Percentiles rank a stretch among this genome's conserved stretches.
These are phyloP conservation scores for Leccinum incarnatum DNA, from an alignment of 768 basidiomycete genomes.

Conservation along the genomic window DNA sequence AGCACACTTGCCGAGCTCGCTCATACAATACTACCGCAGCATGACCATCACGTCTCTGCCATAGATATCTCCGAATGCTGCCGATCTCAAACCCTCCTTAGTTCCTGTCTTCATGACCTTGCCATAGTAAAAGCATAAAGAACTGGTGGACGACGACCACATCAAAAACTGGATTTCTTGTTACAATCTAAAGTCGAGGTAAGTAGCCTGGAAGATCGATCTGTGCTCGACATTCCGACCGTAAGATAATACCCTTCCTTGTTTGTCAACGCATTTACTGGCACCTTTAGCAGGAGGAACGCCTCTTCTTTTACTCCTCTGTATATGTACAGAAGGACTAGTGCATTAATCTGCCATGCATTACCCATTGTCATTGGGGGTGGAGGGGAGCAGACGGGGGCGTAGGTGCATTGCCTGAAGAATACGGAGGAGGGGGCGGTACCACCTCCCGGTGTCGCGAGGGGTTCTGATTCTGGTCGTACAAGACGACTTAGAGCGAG, in stretches of 20 bases:
- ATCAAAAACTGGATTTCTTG: conserved; percentile 48
- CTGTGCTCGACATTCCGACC: conserved; percentile 35
- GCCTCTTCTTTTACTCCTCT: conserved; percentile 47
- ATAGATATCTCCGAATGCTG: conserved; percentile 43
- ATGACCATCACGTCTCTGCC: conserved; percentile 46
- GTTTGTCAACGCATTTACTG: conserved; percentile 1
- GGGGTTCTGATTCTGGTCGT: conserved; percentile 39
- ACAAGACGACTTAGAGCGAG: conserved; percentile 49
- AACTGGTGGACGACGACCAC: conserved; percentile 37
- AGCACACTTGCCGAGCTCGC: conserved; percentile 54
- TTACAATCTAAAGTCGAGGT: conserved; percentile 56
- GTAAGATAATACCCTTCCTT: conserved; percentile 21
- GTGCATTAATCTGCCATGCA: conserved; percentile 30
- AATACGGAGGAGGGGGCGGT: conserved; percentile 27
- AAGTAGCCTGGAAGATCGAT: conserved; percentile 41
- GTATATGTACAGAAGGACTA: conserved; percentile 58
- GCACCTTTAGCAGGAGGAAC: conserved; percentile 45
- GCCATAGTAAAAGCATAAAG: conserved; percentile 20
- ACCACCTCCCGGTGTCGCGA: conserved; percentile 19
- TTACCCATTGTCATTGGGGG: conserved; percentile 19
- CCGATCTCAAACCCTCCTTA: not conserved
- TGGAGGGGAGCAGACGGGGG: conserved; percentile 9
- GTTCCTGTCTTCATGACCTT: not conserved
- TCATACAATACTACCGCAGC: conserved; percentile 35
- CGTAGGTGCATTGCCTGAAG: conserved; percentile 11